Evolutionary conservation across 371 early-diverging fungal genomes (phyloP).

Genomic region (Smittium mucronatum): DNA sequence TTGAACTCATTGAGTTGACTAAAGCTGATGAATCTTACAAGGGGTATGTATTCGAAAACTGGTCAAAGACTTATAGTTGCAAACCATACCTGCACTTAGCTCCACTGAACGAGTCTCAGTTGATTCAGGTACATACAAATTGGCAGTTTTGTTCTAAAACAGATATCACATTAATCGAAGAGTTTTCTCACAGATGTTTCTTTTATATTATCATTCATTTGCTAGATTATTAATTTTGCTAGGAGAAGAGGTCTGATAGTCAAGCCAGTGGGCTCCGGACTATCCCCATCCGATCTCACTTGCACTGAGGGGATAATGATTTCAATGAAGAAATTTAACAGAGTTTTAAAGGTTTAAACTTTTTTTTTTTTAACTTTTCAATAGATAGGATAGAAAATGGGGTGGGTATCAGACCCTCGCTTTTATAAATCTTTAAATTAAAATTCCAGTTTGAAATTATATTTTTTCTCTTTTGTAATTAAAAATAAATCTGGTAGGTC

Average conservation of each 20-base stretch:
- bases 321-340: slow-evolving; percentile 50
- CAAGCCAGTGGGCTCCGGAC: slow-evolving; percentile 61
- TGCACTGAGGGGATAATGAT: slow-evolving; percentile 56
- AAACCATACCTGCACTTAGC: slow-evolving; percentile 43
- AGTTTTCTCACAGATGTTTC: too few relatives aligned
- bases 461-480: background rate
- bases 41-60: slow-evolving; percentile 39
- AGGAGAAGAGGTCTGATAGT: slow-evolving; percentile 39
- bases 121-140: slow-evolving; percentile 38
- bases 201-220: background rate
- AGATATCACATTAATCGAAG: too few relatives aligned
- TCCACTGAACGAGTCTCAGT: slow-evolving; percentile 46
- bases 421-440: background rate
- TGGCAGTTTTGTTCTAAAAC: background rate
- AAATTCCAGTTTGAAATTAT: background rate
- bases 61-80: slow-evolving; percentile 59
- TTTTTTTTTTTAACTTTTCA: slow-evolving; percentile 10
- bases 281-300: slow-evolving; percentile 71
- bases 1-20: too few relatives aligned
- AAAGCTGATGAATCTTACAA: background rate
- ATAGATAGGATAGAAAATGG: slow-evolving; percentile 1
- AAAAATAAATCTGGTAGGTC: slow-evolving; percentile 18
- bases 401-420: background rate
- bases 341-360: slow-evolving; percentile 32
- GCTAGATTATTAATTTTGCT: slow-evolving; percentile 33